Evolutionary conservation across 371 early-diverging fungal species (phyloP).

Genomic region (Mortierella sp.): DNA sequence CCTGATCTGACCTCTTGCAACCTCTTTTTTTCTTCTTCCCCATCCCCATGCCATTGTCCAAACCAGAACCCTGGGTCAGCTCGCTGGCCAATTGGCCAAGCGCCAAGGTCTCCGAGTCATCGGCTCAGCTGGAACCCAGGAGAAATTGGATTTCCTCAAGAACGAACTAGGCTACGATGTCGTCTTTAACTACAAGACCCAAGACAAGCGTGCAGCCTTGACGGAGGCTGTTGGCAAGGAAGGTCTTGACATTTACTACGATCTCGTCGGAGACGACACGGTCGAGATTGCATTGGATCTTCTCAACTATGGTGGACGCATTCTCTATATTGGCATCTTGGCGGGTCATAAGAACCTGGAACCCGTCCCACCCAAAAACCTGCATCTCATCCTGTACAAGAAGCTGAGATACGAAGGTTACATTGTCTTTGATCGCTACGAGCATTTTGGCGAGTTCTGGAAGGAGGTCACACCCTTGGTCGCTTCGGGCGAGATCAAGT

Average conservation of each 20-base stretch:
- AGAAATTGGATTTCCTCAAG: constrained; percentile 77
- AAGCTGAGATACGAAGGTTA: constrained; percentile 24
- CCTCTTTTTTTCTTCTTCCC: not conserved
- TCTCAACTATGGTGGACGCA: constrained; percentile 25
- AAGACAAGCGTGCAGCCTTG: constrained; percentile 57
- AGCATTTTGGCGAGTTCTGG: constrained; percentile 46
- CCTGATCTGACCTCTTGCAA: not conserved
- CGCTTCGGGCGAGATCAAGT: constrained; percentile 59
- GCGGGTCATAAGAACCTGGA: constrained; percentile 62
- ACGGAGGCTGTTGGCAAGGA: constrained; percentile 61
- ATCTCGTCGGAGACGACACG: constrained; percentile 67
- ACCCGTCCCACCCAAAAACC: constrained; percentile 52
- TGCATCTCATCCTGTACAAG: constrained; percentile 53
- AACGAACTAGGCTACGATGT: constrained; percentile 72
- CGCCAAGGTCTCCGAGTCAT: constrained; percentile 76
- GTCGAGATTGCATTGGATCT: constrained; percentile 27
- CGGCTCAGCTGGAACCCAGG: constrained; percentile 82
- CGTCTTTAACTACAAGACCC: constrained; percentile 88
- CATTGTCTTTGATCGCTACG: constrained; percentile 9
- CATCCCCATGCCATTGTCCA: no score
- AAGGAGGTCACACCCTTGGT: constrained; percentile 59
- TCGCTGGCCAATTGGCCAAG: constrained; percentile 76
- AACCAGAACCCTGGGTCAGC: constrained; percentile 70
- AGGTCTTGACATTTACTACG: constrained; percentile 83
- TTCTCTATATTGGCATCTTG: constrained; percentile 62